A percentile compares a stretch with the other conserved stretches of the same genome.
phyloP scores from a whole-genome alignment of 2,329 filamentous ascomycete genomes.

The Neofusicoccum umdonicola region DNA sequence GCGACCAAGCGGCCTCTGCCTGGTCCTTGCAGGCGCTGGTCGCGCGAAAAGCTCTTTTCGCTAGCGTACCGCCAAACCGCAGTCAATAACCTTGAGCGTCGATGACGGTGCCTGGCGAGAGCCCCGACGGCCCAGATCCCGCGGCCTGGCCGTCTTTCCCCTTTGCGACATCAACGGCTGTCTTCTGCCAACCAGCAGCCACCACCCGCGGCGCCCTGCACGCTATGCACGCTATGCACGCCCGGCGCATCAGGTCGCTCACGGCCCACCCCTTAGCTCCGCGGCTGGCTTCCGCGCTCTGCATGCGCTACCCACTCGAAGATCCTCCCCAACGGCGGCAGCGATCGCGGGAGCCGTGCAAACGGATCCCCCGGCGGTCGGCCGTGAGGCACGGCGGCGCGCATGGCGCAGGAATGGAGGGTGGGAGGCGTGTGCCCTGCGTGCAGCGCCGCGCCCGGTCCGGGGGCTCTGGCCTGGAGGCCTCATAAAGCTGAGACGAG shows the following conservation, averaged over 20 bases:
- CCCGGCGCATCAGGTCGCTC: not conserved
- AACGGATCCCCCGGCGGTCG: not conserved
- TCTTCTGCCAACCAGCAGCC: not conserved
- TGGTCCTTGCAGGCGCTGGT: not conserved
- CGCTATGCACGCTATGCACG: not conserved
- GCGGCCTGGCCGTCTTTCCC: not conserved
- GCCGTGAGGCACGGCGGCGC: not conserved
- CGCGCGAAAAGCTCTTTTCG: not conserved
- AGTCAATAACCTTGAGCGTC: not conserved
- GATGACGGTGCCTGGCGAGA: not conserved
- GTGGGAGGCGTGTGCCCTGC: not conserved
- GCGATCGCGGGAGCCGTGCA: constrained; percentile 11
- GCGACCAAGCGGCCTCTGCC: not conserved
- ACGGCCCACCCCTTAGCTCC: not conserved
- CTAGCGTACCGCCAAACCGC: not conserved
- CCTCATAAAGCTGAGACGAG: constrained; percentile 6
- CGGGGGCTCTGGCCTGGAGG: not conserved
- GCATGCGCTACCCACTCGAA: not conserved
- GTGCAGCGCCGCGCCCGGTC: not conserved
- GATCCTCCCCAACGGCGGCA: constrained; percentile 10
- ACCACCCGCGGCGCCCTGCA: not conserved
- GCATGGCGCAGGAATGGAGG: not conserved
- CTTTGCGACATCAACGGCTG: not conserved
- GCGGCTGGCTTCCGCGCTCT: not conserved
- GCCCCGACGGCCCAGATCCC: not conserved